Evolutionary conservation across 495 filamentous ascomycete species (phyloP).

Genomic region (Recurvomyces mirabilis): DNA sequence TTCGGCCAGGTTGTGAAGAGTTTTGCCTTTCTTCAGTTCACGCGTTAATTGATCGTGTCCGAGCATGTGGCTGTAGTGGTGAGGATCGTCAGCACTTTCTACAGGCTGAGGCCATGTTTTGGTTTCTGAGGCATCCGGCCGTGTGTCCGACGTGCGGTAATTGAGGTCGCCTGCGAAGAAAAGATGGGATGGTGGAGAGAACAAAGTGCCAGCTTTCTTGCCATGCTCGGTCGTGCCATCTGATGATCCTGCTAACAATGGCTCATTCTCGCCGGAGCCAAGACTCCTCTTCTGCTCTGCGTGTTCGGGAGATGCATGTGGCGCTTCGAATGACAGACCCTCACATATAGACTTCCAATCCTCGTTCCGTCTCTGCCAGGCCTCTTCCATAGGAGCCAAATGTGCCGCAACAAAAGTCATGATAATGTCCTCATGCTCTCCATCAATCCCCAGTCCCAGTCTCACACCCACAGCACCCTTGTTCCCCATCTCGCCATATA

Average conservation of each 20-base stretch:
- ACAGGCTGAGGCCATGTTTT: slow-evolving; percentile 50
- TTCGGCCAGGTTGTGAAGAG: slow-evolving; percentile 67
- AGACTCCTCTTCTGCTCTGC: slow-evolving; percentile 14
- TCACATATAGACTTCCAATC: slow-evolving; percentile 79
- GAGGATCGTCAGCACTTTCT: slow-evolving; percentile 35
- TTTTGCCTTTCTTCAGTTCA: slow-evolving; percentile 52
- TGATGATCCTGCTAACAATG: slow-evolving; percentile 29
- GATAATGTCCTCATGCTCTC: slow-evolving; percentile 37
- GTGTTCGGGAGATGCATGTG: slow-evolving; percentile 4
- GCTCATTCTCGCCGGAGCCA: slow-evolving; percentile 31
- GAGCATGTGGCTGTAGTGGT: slow-evolving; percentile 53
- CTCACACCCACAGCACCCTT: slow-evolving; percentile 83
- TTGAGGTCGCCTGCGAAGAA: slow-evolving; percentile 90
- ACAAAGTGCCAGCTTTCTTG: slow-evolving; percentile 43
- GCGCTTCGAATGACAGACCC: slow-evolving; percentile 58
- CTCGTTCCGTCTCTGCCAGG: slow-evolving; percentile 56
- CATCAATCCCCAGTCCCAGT: slow-evolving; percentile 41
- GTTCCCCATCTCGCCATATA: slow-evolving; percentile 75
- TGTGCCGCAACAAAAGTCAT: slow-evolving; percentile 84
- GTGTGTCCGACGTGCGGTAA: slow-evolving; percentile 63
- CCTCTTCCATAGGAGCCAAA: slow-evolving; percentile 73
- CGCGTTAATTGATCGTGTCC: slow-evolving; percentile 62
- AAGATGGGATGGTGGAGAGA: slow-evolving; percentile 60
- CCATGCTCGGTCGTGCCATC: not conserved
- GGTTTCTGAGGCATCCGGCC: slow-evolving; percentile 43